Evolutionary conservation across 2,329 filamentous ascomycete genomes (phyloP).

Genomic region (Basipetospora chlamydospora): DNA sequence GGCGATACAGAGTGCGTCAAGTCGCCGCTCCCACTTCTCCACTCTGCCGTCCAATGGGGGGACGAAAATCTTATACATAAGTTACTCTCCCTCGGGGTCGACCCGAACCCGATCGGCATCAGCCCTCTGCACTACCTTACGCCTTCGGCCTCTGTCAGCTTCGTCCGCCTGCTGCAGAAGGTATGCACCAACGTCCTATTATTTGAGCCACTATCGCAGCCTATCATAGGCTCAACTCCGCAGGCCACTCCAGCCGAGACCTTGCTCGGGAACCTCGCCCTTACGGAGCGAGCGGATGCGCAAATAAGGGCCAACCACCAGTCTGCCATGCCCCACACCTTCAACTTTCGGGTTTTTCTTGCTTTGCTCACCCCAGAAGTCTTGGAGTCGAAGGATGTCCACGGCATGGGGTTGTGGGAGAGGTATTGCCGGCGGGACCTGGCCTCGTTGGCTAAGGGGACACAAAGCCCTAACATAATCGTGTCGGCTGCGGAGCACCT

Average conservation of each 20-base stretch:
- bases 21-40: conserved; percentile 1
- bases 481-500: too few species aligned
- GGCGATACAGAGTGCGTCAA: conserved; percentile 1
- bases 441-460: too few species aligned
- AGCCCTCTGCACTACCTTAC: conserved; percentile 7
- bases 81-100: conserved; percentile 2
- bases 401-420: conserved; percentile 5
- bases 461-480: too few species aligned
- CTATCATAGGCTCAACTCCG: too few species aligned
- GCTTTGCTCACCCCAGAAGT: not conserved
- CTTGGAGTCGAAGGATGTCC: not conserved
- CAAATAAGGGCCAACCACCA: too few species aligned
- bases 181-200: conserved; percentile 1
- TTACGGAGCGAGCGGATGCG: too few species aligned
- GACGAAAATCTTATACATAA: conserved; percentile 4
- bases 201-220: too few species aligned
- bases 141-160: conserved; percentile 2
- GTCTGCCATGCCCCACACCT: too few species aligned
- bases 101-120: conserved; percentile 1
- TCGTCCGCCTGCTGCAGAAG: conserved; percentile 4
- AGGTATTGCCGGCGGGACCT: conserved; percentile 5
- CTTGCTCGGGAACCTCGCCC: too few species aligned
- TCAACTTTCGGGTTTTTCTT: too few species aligned
- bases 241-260: too few species aligned
- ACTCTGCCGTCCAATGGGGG: conserved; percentile 6